Evolutionary conservation across 345 rosid genomes (phyloP).

Genomic region (sweet orange (Citrus sinensis)): DNA sequence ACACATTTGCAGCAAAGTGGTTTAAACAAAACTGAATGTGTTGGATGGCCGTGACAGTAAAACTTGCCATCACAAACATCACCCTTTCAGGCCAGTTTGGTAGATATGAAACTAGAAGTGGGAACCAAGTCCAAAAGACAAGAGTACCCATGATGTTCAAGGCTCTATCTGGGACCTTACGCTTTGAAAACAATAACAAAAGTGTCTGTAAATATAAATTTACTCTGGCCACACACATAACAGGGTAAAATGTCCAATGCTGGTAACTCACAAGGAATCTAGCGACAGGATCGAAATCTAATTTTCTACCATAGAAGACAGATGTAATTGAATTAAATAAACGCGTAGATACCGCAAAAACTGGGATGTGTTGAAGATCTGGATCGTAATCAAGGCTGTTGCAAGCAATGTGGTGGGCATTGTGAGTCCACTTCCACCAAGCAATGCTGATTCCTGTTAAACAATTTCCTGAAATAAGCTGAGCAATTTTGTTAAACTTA

Average conservation of each 20-base stretch:
- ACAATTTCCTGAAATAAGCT: conserved; percentile 76
- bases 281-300: conserved; percentile 64
- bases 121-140: conserved; percentile 95
- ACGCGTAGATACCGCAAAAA: conserved; percentile 69
- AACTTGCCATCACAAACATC: conserved; percentile 59
- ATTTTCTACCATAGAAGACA: conserved; percentile 55
- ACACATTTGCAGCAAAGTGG: conserved; percentile 80
- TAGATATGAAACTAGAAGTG: conserved; percentile 65
- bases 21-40: conserved; percentile 85
- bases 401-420: conserved; percentile 84
- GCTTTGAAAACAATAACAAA: conserved; percentile 52
- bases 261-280: conserved; percentile 75
- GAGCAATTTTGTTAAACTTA: conserved; percentile 52
- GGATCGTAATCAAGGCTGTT: conserved; percentile 92
- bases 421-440: conserved; percentile 99
- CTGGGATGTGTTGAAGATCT: conserved; percentile 91
- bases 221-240: conserved; percentile 74
- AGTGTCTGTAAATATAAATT: conserved; percentile 77
- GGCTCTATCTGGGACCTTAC: conserved; percentile 64
- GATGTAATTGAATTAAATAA: conserved; percentile 68
- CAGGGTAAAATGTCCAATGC: conserved; percentile 87
- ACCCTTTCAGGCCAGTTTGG: conserved; percentile 81
- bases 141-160: conserved; percentile 57
- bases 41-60: conserved; percentile 68
- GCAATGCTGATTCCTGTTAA: conserved; percentile 91